A percentile compares a stretch with the other conserved stretches of the same genome.
Evolutionary conservation across 1,284 basidiomycete genomes (phyloP).

Genomic region (Hypsizygus ulmarius): DNA sequence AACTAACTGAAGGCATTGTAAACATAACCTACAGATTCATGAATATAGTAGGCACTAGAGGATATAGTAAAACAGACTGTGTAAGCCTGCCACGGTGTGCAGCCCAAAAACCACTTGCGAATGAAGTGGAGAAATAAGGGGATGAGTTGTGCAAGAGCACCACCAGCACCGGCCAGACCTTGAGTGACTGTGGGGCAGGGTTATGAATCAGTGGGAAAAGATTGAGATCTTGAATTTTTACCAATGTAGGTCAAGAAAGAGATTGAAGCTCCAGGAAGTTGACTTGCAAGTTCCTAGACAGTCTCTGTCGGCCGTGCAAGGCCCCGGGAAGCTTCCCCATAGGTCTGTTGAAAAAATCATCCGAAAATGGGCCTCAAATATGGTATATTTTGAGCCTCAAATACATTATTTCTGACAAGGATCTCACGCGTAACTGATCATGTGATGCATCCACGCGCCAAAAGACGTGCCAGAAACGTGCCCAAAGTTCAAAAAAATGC

Average conservation of each 20-base stretch:
- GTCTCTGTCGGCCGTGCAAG: slow-evolving; percentile 54
- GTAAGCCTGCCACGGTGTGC: slow-evolving; percentile 53
- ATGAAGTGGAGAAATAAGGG: slow-evolving; percentile 66
- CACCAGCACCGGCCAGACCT: slow-evolving; percentile 54
- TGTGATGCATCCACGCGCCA: too few relatives aligned
- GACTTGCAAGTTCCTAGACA: slow-evolving; percentile 51
- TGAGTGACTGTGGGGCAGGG: slow-evolving; percentile 38
- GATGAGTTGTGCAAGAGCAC: slow-evolving; percentile 61
- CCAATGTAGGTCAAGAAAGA: slow-evolving; percentile 81
- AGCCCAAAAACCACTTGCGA: slow-evolving; percentile 52
- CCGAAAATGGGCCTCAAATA: too few relatives aligned
- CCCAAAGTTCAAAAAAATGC: too few relatives aligned
- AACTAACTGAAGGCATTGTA: slow-evolving; percentile 39
- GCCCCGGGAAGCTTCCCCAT: too few relatives aligned
- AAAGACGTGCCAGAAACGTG: too few relatives aligned
- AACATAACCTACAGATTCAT: slow-evolving; percentile 33
- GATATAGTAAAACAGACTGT: slow-evolving; percentile 20
- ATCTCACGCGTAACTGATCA: too few relatives aligned
- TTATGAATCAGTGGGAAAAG: neutral
- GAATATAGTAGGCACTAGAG: neutral
- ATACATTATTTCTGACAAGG: too few relatives aligned
- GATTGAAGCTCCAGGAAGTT: slow-evolving; percentile 69
- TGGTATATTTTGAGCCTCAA: too few relatives aligned
- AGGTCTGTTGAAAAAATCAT: too few relatives aligned
- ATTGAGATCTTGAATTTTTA: slow-evolving; percentile 21